Evolutionary conservation across 108 stramenopile species (phyloP), one percentile per base, ranked within the genome.

Genomic region (Halocafeteria seosinensis): DNA sequence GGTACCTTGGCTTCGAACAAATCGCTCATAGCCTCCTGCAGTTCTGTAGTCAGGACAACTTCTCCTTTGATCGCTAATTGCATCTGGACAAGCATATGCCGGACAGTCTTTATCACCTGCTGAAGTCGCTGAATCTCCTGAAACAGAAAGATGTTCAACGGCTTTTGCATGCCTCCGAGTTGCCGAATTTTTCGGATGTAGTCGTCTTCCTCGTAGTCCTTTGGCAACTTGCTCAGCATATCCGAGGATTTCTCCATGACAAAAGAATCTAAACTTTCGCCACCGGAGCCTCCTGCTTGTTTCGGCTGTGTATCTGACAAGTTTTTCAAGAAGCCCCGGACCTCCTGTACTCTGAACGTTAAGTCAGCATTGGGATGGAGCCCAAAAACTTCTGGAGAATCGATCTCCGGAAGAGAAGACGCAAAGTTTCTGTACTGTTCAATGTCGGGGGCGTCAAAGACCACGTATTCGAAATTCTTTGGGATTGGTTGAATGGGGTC

Each of bases 301-400:
- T 72, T 72, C 12, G 77, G 77, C 71, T 73, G 73, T 37, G 73
- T 78, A 26, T 63, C 64, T 59, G 63, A 23, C n/a, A 78, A 65
- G 25, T 67, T 70, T 28, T 51, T 38, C 1, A 78, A 24, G 13
- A 78, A 52, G 34, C 47, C 33, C 26, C 8, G 27, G 5, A 68
- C 71, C 53, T 73, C 67, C 62, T 72, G 62, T 30, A 50, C 58
- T 9, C 66, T 34, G 50, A 71, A 75, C 24, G 70, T 72, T 26
- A 78, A 30, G 61, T 75, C 71, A 2, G 73, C 77, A 63, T 78
- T 78, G 30, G 77, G 71, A 62, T 78, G 77, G 24, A 78, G 65
- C 0, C 77, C 77, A 29, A 78, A 67, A 55, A 78, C n/a, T 61
- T 78, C 77, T 9, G 77, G 73, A 17, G 52, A 50, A 62, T 78